phyloP scores from a whole-genome alignment of 768 basidiomycete species.

The Nidularia sp. region DNA sequence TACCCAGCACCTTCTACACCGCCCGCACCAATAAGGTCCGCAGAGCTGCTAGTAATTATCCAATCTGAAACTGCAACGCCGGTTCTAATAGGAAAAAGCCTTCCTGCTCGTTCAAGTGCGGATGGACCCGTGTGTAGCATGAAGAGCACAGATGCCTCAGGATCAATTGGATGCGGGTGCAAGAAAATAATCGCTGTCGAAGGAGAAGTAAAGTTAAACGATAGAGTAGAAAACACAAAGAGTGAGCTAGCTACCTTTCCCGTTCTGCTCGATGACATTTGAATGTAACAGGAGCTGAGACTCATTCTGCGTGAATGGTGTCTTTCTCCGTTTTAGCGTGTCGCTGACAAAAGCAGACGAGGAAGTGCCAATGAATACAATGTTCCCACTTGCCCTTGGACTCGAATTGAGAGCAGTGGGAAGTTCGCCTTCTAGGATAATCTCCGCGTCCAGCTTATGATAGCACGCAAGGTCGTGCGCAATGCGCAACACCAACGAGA shows the following conservation, averaged over 20 bases:
- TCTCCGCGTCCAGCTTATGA: constrained; percentile 65
- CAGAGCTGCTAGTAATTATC: constrained; percentile 52
- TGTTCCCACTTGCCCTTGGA: constrained; percentile 33
- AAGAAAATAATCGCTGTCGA: constrained; percentile 53
- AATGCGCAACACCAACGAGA: constrained; percentile 59
- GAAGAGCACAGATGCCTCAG: constrained; percentile 39
- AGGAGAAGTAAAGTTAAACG: background rate
- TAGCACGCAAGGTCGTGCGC: constrained; percentile 65
- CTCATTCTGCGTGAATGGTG: constrained; percentile 24
- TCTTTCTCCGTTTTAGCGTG: constrained; percentile 25
- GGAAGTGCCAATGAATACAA: constrained; percentile 53
- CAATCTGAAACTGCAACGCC: constrained; percentile 77
- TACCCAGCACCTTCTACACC: constrained; percentile 78
- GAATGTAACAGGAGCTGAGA: constrained; percentile 20
- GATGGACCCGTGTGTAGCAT: constrained; percentile 51
- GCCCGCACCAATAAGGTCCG: constrained; percentile 63
- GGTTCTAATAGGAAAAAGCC: constrained; percentile 83
- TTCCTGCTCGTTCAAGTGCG: constrained; percentile 63
- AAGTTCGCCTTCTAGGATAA: constrained; percentile 25
- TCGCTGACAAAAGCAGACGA: constrained; percentile 23
- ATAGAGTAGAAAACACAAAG: too few species aligned
- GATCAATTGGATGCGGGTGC: constrained; percentile 53
- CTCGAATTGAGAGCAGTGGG: too few species aligned
- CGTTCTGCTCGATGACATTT: constrained; percentile 15
- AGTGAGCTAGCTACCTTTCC: too few species aligned